Evolutionary conservation across 129 eudicot species (phyloP).

Genomic region (Kitagawia praeruptora): DNA sequence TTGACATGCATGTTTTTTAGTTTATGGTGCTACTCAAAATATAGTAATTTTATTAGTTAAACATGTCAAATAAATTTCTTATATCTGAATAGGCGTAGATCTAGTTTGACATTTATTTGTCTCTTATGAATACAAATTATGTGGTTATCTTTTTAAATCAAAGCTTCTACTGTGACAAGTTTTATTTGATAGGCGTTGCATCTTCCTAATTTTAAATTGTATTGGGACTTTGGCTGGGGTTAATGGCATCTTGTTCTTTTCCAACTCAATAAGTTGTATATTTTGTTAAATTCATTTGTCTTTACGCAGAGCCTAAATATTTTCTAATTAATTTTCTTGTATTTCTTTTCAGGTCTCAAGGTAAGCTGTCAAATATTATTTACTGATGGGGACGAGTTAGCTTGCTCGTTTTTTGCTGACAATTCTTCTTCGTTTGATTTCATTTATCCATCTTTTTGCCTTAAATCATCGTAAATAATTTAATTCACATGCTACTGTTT

Average conservation of each 20-base stretch:
- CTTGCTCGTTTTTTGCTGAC: slow-evolving; percentile 17
- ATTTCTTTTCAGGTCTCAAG: slow-evolving; percentile 62
- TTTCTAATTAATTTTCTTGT: slow-evolving; percentile 17
- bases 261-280: background rate
- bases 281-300: slow-evolving; percentile 6
- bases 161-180: background rate
- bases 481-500: background rate
- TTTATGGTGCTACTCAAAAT: background rate
- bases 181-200: background rate
- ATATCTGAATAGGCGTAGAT: background rate
- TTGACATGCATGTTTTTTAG: background rate
- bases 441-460: background rate
- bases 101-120: background rate
- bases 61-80: background rate
- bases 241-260: background rate
- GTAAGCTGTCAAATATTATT: slow-evolving; percentile 35
- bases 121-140: too few species aligned
- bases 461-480: background rate
- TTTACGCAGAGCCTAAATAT: background rate
- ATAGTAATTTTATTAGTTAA: too few species aligned
- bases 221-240: background rate
- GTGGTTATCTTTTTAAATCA: too few species aligned
- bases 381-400: slow-evolving; percentile 22
- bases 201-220: background rate
- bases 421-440: slow-evolving; percentile 12